Conservation (phyloP, 1,139 yeast species). For the Pneumocystis oryctolagi region DNA sequence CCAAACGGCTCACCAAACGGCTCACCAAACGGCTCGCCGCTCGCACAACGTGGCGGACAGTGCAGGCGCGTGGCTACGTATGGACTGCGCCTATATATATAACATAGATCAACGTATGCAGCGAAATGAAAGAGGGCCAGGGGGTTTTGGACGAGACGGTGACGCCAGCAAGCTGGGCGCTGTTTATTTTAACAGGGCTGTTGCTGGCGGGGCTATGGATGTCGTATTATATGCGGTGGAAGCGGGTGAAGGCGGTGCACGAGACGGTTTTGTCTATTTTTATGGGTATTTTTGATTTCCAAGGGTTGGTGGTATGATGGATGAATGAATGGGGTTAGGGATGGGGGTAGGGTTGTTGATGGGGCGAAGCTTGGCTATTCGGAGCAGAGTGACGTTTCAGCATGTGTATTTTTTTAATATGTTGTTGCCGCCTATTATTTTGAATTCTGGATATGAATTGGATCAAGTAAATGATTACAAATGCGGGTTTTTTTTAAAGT, state of each 20-base stretch:
- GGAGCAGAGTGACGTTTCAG: constrained; percentile 90
- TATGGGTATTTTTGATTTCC: constrained; percentile 55
- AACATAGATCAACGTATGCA: no score
- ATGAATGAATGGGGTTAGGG: constrained; percentile 4
- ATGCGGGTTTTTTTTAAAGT: no score
- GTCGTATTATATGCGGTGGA: constrained; percentile 79
- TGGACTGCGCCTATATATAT: no score
- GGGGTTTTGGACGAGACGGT: no score
- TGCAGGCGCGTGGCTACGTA: no score
- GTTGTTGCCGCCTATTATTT: constrained; percentile 84
- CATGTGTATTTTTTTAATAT: constrained; percentile 89
- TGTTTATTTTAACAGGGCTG: constrained; percentile 67
- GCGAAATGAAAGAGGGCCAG: no score
- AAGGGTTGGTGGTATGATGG: not conserved
- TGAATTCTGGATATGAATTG: constrained; percentile 90
- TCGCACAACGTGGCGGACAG: no score
- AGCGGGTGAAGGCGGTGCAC: constrained; percentile 84
- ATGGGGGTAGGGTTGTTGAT: constrained; percentile 71
- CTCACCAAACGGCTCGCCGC: no score
- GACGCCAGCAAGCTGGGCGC: constrained; percentile 93
- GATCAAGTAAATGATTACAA: constrained; percentile 38
- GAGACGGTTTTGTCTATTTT: constrained; percentile 93
- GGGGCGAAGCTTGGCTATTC: constrained; percentile 91
- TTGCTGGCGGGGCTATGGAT: constrained; percentile 88
- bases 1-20: no score